Evolutionary conservation across 1,284 basidiomycete genomes (phyloP).

Genomic region (Moesziomyces globuligerus): DNA sequence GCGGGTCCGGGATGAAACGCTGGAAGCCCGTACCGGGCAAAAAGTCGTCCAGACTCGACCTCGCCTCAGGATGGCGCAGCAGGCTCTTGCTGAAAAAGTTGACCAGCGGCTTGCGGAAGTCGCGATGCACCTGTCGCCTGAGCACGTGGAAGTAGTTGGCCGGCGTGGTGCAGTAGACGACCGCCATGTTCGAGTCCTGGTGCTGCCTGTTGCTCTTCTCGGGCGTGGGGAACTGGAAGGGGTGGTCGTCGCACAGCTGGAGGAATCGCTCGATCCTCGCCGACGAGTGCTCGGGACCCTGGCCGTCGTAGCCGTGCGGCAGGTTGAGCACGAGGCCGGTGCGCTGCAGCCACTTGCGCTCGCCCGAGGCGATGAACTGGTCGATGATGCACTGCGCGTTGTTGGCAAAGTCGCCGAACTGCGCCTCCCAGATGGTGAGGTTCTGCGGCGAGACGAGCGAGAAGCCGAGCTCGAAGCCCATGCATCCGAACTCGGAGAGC

Average conservation of each 20-base stretch:
- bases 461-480: slow-evolving; percentile 98
- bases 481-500: slow-evolving; percentile 91
- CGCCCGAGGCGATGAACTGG: slow-evolving; percentile 97
- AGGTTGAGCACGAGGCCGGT: slow-evolving; percentile 90
- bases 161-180: slow-evolving; percentile 84
- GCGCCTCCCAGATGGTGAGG: slow-evolving; percentile 96
- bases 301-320: slow-evolving; percentile 94
- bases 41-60: slow-evolving; percentile 88
- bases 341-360: slow-evolving; percentile 97
- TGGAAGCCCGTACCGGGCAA: slow-evolving; percentile 87
- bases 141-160: slow-evolving; percentile 68
- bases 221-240: slow-evolving; percentile 84
- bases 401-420: slow-evolving; percentile 90
- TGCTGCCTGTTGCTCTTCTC: slow-evolving; percentile 94
- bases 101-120: slow-evolving; percentile 71
- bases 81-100: slow-evolving; percentile 96
- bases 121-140: slow-evolving; percentile 66
- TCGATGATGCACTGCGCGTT: slow-evolving; percentile 95
- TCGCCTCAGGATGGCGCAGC: slow-evolving; percentile 89
- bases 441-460: slow-evolving; percentile 94
- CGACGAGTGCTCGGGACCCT: slow-evolving; percentile 98
- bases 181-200: slow-evolving; percentile 99
- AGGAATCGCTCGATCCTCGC: slow-evolving; percentile 96
- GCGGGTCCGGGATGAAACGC: slow-evolving; percentile 87
- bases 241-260: slow-evolving; percentile 97